Evolutionary conservation across 2,329 filamentous ascomycete species (phyloP).

Genomic region (Torrubiella hemipterigena): DNA sequence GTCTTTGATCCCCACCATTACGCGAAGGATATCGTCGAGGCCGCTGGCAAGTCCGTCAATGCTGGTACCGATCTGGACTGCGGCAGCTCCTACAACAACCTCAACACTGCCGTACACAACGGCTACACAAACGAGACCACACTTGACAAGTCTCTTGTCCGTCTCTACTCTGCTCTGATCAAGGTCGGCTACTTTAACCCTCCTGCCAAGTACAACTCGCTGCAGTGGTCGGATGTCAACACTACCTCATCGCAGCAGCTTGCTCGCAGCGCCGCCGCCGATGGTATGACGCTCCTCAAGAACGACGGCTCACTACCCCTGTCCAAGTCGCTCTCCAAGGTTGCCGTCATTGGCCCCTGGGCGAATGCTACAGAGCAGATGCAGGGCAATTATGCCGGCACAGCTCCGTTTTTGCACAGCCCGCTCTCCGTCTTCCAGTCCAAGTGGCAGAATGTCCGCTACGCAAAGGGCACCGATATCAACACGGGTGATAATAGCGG

Average conservation of each 20-base stretch:
- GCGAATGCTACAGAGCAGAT: constrained; percentile 22
- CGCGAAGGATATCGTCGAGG: constrained; percentile 20
- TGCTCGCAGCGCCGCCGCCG: constrained; percentile 39
- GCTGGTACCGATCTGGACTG: constrained; percentile 18
- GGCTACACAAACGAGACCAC: constrained; percentile 21
- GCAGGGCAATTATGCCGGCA: constrained; percentile 14
- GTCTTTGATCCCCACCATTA: constrained; percentile 34
- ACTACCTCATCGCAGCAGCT: constrained; percentile 40
- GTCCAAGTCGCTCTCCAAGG: constrained; percentile 11
- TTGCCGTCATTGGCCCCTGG: constrained; percentile 22
- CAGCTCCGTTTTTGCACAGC: constrained; percentile 9
- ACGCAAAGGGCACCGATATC: constrained; percentile 21
- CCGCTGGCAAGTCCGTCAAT: constrained; percentile 18
- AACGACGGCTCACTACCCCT: constrained; percentile 40
- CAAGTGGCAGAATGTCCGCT: constrained; percentile 15
- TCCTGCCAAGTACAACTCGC: constrained; percentile 31
- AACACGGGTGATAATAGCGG: constrained; percentile 16
- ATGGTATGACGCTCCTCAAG: constrained; percentile 38
- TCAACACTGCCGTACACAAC: constrained; percentile 23
- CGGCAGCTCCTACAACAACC: constrained; percentile 12
- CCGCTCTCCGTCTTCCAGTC: constrained; percentile 5
- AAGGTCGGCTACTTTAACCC: constrained; percentile 46
- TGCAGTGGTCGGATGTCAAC: constrained; percentile 44
- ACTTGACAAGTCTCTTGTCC: constrained; percentile 31
- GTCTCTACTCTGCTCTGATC: constrained; percentile 42